A percentile compares a stretch with the other conserved stretches of the same genome.
phyloP scores from a whole-genome alignment of 2,329 filamentous ascomycete species.

The Rugonectria rugulosa region DNA sequence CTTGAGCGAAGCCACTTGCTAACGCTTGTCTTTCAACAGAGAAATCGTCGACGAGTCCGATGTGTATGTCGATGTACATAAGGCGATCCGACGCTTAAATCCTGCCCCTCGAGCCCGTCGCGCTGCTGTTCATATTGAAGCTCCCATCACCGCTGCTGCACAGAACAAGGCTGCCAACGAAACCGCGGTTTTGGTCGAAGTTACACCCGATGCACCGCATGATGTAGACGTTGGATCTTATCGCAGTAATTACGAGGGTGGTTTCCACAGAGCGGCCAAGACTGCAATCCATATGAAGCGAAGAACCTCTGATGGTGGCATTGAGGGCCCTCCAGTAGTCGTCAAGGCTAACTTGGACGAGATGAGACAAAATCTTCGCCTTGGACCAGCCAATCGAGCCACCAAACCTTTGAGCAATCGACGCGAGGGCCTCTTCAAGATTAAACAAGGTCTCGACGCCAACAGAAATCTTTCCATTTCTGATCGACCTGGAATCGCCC shows the following conservation, averaged over 20 bases:
- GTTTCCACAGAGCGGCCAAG: conserved; percentile 56
- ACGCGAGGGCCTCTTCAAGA: conserved; percentile 70
- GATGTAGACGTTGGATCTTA: conserved; percentile 45
- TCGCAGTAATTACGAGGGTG: conserved; percentile 47
- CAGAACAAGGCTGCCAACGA: conserved; percentile 43
- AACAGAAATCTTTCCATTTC: conserved; percentile 7
- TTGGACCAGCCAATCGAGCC: conserved; percentile 73
- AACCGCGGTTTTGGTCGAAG: conserved; percentile 43
- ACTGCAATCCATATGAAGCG: conserved; percentile 67
- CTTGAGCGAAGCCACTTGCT: conserved; percentile 4
- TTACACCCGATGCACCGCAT: conserved; percentile 53
- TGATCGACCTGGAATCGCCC: conserved; percentile 15
- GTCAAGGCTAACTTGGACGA: conserved; percentile 69
- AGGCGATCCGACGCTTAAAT: conserved; percentile 88
- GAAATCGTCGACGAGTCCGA: conserved; percentile 99
- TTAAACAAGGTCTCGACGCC: conserved; percentile 58
- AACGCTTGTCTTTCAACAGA: conserved; percentile 56
- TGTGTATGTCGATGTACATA: conserved; percentile 97
- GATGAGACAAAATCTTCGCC: conserved; percentile 69
- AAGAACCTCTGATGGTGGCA: conserved; percentile 63
- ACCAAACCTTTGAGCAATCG: conserved; percentile 67
- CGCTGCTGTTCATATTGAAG: conserved; percentile 45
- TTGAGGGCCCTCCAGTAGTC: conserved; percentile 57
- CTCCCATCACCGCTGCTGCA: conserved; percentile 40
- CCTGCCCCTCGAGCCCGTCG: conserved; percentile 81